A percentile compares a stretch with the other conserved stretches of the same genome.
These are phyloP conservation scores for Diplosphaera chodatii DNA, from an alignment of 139 green algal species.

Conservation along the genomic window DNA sequence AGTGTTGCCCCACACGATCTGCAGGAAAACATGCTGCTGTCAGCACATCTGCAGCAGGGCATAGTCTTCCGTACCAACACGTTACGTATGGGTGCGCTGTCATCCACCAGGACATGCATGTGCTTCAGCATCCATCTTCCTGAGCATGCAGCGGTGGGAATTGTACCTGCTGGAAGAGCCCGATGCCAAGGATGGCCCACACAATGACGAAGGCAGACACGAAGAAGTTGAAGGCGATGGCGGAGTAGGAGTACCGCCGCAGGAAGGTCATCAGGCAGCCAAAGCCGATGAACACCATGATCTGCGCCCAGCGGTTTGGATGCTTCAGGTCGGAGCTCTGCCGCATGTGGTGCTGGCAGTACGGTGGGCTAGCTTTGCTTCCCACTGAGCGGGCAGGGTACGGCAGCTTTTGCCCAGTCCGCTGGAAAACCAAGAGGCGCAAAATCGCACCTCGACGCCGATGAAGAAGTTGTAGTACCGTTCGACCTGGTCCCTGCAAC, in stretches of 20 bases:
- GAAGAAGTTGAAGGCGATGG: constrained; percentile 53
- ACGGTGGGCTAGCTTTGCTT: too few species aligned
- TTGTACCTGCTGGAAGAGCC: constrained; percentile 20
- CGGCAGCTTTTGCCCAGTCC: too few species aligned
- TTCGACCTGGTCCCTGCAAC: constrained; percentile 15
- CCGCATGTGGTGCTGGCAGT: too few species aligned
- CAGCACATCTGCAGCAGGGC: too few species aligned
- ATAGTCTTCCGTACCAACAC: too few species aligned
- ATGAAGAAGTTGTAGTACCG: constrained; percentile 31
- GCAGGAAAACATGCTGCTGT: not conserved
- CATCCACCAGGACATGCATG: not conserved
- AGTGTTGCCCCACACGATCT: not conserved
- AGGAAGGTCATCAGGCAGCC: constrained; percentile 38
- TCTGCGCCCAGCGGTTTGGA: constrained; percentile 11
- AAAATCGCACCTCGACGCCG: not conserved
- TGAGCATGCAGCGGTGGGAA: not conserved
- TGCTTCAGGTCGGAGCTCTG: too few species aligned
- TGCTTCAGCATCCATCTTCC: not conserved
- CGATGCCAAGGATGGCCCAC: constrained; percentile 21
- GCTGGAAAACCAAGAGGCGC: too few species aligned
- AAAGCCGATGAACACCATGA: constrained; percentile 50
- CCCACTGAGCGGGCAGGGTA: too few species aligned
- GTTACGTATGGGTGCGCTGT: not conserved
- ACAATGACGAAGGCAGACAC: constrained; percentile 39
- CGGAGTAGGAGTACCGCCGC: constrained; percentile 39